A percentile compares a stretch with the other conserved stretches of the same genome.
Conservation (phyloP, 2,329 filamentous ascomycete genomes). For the Sporothrix pseudoabietina region DNA sequence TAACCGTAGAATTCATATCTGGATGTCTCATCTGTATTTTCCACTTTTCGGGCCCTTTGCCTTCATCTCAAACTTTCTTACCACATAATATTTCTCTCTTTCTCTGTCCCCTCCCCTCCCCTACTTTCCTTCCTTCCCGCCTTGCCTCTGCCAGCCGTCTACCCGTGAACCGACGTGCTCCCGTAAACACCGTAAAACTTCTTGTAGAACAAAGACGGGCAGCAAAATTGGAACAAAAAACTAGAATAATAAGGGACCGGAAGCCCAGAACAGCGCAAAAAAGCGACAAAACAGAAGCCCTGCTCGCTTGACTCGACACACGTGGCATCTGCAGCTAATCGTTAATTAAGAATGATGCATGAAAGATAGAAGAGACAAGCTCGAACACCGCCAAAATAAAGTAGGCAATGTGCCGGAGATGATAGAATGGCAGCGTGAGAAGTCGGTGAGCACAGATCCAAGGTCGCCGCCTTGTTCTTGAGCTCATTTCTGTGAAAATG, state of each 20-base stretch:
- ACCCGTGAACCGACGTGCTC: slow-evolving; percentile 23
- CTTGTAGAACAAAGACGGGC: slow-evolving; percentile 19
- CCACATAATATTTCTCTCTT: not conserved
- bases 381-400: slow-evolving; percentile 21
- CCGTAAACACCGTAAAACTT: not conserved
- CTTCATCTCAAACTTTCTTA: not conserved
- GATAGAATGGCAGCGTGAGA: not conserved
- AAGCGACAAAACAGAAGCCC: slow-evolving; percentile 8
- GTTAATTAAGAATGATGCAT: slow-evolving; percentile 4
- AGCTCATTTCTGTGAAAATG: not conserved
- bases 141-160: slow-evolving; percentile 21
- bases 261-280: not conserved
- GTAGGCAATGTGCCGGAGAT: not conserved
- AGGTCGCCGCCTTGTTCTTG: not conserved
- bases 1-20: slow-evolving; percentile 17
- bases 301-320: slow-evolving; percentile 59
- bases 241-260: not conserved
- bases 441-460: slow-evolving; percentile 26
- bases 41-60: not conserved
- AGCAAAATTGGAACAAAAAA: not conserved
- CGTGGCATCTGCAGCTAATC: slow-evolving; percentile 45
- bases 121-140: slow-evolving; percentile 2
- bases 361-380: slow-evolving; percentile 17
- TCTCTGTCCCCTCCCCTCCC: not conserved
- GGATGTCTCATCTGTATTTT: slow-evolving; percentile 19